These are phyloP conservation scores for Trematosphaeria pertusa DNA, from an alignment of 2,329 filamentous ascomycete species.

Conservation along the genomic window DNA sequence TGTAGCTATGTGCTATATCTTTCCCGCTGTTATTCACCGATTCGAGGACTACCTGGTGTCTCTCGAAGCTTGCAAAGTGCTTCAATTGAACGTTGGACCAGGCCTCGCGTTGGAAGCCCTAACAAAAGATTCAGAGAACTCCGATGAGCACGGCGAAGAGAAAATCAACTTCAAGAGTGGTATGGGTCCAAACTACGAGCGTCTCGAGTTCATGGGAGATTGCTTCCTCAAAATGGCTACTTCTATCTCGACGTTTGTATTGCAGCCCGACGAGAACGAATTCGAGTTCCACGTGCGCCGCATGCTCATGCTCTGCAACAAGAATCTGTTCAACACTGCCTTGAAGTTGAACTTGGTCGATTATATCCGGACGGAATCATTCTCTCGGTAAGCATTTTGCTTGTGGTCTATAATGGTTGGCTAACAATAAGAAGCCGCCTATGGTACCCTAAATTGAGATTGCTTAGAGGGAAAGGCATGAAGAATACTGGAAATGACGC, in stretches of 20 bases:
- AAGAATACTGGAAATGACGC: slow-evolving; percentile 57
- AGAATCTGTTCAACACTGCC: slow-evolving; percentile 83
- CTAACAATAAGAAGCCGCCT: slow-evolving; percentile 60
- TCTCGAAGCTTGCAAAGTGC: slow-evolving; percentile 71
- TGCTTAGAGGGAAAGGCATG: slow-evolving; percentile 74
- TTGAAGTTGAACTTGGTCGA: slow-evolving; percentile 68
- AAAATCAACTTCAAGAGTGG: slow-evolving; percentile 78
- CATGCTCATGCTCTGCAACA: slow-evolving; percentile 91
- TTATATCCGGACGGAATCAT: slow-evolving; percentile 82
- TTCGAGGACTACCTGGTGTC: slow-evolving; percentile 83
- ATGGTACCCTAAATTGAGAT: slow-evolving; percentile 85
- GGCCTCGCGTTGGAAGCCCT: slow-evolving; percentile 83
- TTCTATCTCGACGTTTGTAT: slow-evolving; percentile 82
- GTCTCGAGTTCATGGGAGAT: slow-evolving; percentile 92
- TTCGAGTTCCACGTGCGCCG: slow-evolving; percentile 88
- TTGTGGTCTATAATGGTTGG: neutral
- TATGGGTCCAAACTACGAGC: slow-evolving; percentile 95
- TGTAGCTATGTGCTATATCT: slow-evolving; percentile 75
- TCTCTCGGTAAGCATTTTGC: slow-evolving; percentile 65
- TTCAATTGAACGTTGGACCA: slow-evolving; percentile 70
- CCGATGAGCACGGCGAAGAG: slow-evolving; percentile 72
- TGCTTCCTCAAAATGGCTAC: slow-evolving; percentile 96
- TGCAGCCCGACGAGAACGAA: slow-evolving; percentile 79
- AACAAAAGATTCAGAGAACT: slow-evolving; percentile 90
- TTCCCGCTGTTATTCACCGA: slow-evolving; percentile 85